Conservation (phyloP, 1,284 basidiomycete species). For the Vanrija sp. region DNA sequence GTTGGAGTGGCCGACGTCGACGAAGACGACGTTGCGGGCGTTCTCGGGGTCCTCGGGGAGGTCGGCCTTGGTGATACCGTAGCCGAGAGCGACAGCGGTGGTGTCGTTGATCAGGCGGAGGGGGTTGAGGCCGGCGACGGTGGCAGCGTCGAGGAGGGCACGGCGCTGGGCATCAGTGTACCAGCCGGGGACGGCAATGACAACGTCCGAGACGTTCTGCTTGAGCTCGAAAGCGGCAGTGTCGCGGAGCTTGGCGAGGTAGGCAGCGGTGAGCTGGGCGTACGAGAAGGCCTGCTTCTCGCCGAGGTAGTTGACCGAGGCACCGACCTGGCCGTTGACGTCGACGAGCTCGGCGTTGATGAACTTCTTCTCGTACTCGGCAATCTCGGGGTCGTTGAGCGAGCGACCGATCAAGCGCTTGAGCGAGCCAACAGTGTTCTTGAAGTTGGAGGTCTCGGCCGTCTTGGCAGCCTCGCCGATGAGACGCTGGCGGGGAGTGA, state of each 20-base stretch:
- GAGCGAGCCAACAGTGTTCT: slow-evolving; percentile 85
- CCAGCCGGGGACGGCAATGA: slow-evolving; percentile 91
- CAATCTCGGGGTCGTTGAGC: slow-evolving; percentile 69
- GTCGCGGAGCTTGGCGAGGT: slow-evolving; percentile 81
- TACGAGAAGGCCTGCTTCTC: slow-evolving; percentile 72
- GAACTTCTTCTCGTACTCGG: slow-evolving; percentile 79
- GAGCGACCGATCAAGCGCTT: slow-evolving; percentile 82
- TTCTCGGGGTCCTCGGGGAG: slow-evolving; percentile 72
- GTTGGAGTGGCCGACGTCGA: slow-evolving; percentile 87
- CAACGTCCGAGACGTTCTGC: slow-evolving; percentile 76
- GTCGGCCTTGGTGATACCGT: slow-evolving; percentile 94
- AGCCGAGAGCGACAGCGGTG: slow-evolving; percentile 86
- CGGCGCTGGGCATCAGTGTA: slow-evolving; percentile 87
- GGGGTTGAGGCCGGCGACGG: slow-evolving; percentile 79
- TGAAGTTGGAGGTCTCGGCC: slow-evolving; percentile 95
- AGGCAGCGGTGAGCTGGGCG: slow-evolving; percentile 81
- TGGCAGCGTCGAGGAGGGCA: slow-evolving; percentile 78
- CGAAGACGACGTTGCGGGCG: slow-evolving; percentile 79
- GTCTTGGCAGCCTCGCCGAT: slow-evolving; percentile 93
- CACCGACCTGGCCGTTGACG: slow-evolving; percentile 71
- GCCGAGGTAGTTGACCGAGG: slow-evolving; percentile 80
- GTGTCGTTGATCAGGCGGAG: slow-evolving; percentile 93
- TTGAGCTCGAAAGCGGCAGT: slow-evolving; percentile 79
- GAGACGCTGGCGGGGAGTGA: slow-evolving; percentile 78
- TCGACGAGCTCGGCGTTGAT: slow-evolving; percentile 80